Evolutionary conservation across 164 flowering plant species (phyloP), one percentile per base, ranked within the genome.

Genomic region (Macadamia integrifolia): DNA sequence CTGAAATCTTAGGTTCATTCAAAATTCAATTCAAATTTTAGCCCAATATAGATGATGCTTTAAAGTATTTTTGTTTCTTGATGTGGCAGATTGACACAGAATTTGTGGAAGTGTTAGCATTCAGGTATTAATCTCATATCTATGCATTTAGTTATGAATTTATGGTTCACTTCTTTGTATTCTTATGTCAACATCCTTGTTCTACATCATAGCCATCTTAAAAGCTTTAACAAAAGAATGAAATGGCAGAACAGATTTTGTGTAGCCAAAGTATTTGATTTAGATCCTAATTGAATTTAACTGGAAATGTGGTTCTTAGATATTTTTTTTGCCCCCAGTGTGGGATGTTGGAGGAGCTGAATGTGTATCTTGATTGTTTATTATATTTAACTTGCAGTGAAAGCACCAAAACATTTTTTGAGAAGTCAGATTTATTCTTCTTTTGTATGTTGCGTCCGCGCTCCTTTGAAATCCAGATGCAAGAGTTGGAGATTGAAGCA

Each of bases 61-160:
- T 30, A 43, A 32, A 31, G 35, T 35, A 30, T 14, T 29, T 58
- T 23, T 0, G 32, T 62, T 57, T 61, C 29, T 75, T 30, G 31
- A 46, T 66, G 71, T 60, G 72, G 65, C 90, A 90, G 96, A 76
- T 92, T 62, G 90, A 87, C 17, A 48, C 94, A 17, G 86, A 90
- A 69, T 92, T 92, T 71, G 75, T 87, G 40, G 94, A 92, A 81
- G 74, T 90, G n/a, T 70, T 92, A 60, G 92, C 88, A 68, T 90
- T 90, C 83, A 85, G 93, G 96, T 90, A 74, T 46, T 46, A 46
- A 11, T 46, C 50, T 46, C 50, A 3, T 11, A 46, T 46, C 23
- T 23, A 35, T 35, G 40, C 40, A 35, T 35, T 35, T 35, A 35
- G 40, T 35, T 35, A 35, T 35, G 40, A 35, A 35, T 2, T 35